phyloP scores from a whole-genome alignment of 768 basidiomycete genomes.

The Pulveroboletus ravenelii region DNA sequence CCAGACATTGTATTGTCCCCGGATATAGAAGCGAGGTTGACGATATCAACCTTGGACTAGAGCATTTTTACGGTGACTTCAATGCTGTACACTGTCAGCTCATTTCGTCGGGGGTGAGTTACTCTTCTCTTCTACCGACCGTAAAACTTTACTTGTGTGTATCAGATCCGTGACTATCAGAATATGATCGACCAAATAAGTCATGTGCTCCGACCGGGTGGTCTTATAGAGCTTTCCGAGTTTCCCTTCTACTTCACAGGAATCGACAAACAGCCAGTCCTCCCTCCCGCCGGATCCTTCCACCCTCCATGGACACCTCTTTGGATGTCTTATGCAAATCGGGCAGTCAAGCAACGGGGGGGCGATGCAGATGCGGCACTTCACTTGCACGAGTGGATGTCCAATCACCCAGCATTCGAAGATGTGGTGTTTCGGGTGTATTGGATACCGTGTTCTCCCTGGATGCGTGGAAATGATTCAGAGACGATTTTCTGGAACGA shows the following conservation, averaged over 20 bases:
- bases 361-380: conserved; percentile 61
- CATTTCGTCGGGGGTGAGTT: conserved; percentile 66
- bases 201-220: conserved; percentile 63
- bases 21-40: conserved; percentile 69
- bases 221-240: conserved; percentile 62
- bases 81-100: conserved; percentile 71
- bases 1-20: conserved; percentile 3
- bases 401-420: conserved; percentile 52
- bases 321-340: conserved; percentile 53
- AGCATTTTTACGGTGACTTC: conserved; percentile 77
- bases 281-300: conserved; percentile 39
- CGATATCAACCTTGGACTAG: conserved; percentile 79
- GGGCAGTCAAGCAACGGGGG: conserved; percentile 52
- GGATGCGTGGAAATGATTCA: conserved; percentile 27
- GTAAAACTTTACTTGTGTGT: conserved; percentile 13
- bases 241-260: conserved; percentile 68
- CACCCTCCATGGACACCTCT: conserved; percentile 56
- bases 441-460: conserved; percentile 61
- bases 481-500: conserved; percentile 34
- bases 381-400: conserved; percentile 52
- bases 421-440: conserved; percentile 52
- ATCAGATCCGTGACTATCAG: conserved; percentile 64
- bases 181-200: conserved; percentile 62
- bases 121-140: conserved; percentile 1
- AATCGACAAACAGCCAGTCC: conserved; percentile 39